Percentiles rank a stretch among this genome's conserved stretches.
phyloP scores from a whole-genome alignment of 2,329 filamentous ascomycete genomes.

The Onygenales sp. region DNA sequence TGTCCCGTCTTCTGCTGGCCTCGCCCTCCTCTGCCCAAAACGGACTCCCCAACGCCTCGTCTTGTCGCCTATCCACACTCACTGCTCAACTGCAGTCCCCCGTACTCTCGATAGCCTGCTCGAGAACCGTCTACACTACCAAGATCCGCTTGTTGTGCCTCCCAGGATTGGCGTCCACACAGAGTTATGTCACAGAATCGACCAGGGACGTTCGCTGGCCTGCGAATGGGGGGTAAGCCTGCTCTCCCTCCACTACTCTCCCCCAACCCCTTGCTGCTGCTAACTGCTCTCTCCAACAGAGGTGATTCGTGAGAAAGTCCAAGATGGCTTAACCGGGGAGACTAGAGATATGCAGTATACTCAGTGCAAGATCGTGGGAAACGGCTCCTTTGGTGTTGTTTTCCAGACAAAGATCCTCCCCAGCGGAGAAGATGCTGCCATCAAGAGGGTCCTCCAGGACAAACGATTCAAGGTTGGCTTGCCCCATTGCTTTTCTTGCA shows the following conservation, averaged over 20 bases:
- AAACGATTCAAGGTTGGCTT: conserved; percentile 90
- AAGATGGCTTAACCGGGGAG: conserved; percentile 94
- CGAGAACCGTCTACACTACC: not conserved
- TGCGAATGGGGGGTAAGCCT: conserved; percentile 94
- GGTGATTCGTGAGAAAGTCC: conserved; percentile 96
- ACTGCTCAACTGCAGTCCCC: conserved; percentile 36
- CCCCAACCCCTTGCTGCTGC: conserved; percentile 7
- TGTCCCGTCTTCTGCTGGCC: conserved; percentile 13
- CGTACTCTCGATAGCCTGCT: conserved; percentile 31
- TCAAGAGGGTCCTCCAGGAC: conserved; percentile 97
- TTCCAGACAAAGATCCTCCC: conserved; percentile 98
- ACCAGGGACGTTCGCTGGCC: conserved; percentile 74
- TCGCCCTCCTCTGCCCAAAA: conserved; percentile 38
- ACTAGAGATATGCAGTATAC: conserved; percentile 96
- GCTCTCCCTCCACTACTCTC: conserved; percentile 13
- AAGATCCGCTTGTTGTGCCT: conserved; percentile 5
- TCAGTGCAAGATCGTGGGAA: conserved; percentile 98
- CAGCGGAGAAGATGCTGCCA: conserved; percentile 95
- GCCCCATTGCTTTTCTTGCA: not conserved
- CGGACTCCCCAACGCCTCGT: conserved; percentile 39
- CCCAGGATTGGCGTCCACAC: conserved; percentile 16
- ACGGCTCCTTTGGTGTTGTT: conserved; percentile 96
- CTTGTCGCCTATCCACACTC: conserved; percentile 32
- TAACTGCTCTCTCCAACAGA: conserved; percentile 46
- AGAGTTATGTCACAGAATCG: conserved; percentile 76